Base-by-base conservation (phyloP, 1,284 basidiomycete genomes). In the Wolfiporia cocos region DNA sequence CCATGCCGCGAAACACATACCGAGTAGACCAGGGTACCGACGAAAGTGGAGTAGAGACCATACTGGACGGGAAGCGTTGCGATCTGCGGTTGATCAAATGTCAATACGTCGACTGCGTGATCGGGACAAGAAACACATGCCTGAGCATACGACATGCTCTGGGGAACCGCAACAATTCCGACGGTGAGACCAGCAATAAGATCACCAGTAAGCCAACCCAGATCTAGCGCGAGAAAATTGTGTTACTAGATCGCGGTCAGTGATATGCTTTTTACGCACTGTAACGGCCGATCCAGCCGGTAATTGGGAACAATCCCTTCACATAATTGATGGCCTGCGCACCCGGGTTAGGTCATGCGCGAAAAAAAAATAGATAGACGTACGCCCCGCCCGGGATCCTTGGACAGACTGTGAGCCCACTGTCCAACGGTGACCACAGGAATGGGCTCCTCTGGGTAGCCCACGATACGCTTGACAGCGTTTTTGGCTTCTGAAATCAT, bases 1-100 rank as follows among this genome's bases (percentile, higher is more conserved):
- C 56, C 48, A 50, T 52, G 35, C 56, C 56, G 41, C 51, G 36
- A 21, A 11, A 39, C 15, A 61, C 81, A 42, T 66, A 86, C 86
- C 47, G 82, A 88, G 62, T 92, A 92, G 49, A 84, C 70, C 49
- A 87, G 65, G 15, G 87, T 86, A 17, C 91, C 94, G 54, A 96
- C 81, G 59, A 98, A 98, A 2, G 92, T 93, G 3, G 92, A 94
- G 64, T 98, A 98, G 7, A 98, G 75, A 51, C 96, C 96, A 59
- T 92, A 98, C 66, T 99, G 76, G 2, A 88, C 68, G 1, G 81
- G 72, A 10, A 99, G 78, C 0, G 82, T 84, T 1, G 95, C 95
- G 49, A 99, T 78, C 76, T 92, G 67, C 63, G 65, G 15, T n/a
- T n/a, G n/a, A 3, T 22, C 36, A 21, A 21, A 32, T 30, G 35